Conservation (phyloP, 2,329 filamentous ascomycete species). For the Pezicula radicicola region DNA sequence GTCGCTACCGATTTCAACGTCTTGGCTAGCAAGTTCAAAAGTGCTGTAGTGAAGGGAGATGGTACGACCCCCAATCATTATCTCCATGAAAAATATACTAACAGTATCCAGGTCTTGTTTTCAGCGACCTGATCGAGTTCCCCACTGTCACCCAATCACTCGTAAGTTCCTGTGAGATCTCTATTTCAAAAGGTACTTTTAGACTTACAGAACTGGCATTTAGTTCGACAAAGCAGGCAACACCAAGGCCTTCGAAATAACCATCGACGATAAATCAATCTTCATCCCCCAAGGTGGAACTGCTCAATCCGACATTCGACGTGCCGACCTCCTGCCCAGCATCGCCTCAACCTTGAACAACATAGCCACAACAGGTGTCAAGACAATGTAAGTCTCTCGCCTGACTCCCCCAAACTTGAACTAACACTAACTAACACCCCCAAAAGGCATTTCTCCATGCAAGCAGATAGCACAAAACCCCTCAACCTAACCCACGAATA, state of each 20-base stretch:
- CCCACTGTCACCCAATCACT: not conserved
- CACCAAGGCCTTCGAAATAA: slow-evolving; percentile 23
- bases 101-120: not conserved
- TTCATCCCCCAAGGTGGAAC: slow-evolving; percentile 44
- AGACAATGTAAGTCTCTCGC: slow-evolving; percentile 39
- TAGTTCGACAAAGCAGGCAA: slow-evolving; percentile 11
- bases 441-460: slow-evolving; percentile 49
- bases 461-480: slow-evolving; percentile 45
- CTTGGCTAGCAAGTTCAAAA: slow-evolving; percentile 18
- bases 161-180: not conserved
- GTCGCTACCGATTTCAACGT: slow-evolving; percentile 19
- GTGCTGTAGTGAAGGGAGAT: slow-evolving; percentile 24
- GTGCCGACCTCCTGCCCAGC: slow-evolving; percentile 51
- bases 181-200: not conserved
- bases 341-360: slow-evolving; percentile 44
- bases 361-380: slow-evolving; percentile 48
- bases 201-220: not conserved
- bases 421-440: too few relatives aligned
- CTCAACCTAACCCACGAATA: slow-evolving; percentile 60
- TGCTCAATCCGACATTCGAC: slow-evolving; percentile 55
- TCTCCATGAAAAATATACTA: not conserved
- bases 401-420: too few relatives aligned
- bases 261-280: slow-evolving; percentile 54
- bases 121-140: not conserved
- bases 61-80: slow-evolving; percentile 1